These are phyloP conservation scores for Hypholoma fasciculare DNA, from an alignment of 768 basidiomycete genomes.

Conservation along the genomic window DNA sequence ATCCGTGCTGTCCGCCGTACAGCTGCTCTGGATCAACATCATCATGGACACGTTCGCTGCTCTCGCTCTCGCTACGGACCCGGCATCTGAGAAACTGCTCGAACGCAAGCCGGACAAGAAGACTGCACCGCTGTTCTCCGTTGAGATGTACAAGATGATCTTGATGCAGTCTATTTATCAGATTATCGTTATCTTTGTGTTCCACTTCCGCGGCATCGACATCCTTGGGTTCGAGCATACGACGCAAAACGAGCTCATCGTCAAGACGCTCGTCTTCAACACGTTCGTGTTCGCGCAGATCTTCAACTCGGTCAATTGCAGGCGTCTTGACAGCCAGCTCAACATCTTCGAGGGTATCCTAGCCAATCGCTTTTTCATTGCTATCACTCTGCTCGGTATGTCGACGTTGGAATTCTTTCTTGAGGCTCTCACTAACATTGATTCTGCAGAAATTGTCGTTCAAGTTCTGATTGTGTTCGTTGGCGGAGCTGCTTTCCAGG, in stretches of 20 bases:
- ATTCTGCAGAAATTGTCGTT: conserved; percentile 70
- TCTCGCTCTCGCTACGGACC: conserved; percentile 95
- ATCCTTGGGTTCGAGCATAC: conserved; percentile 64
- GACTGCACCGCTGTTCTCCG: conserved; percentile 84
- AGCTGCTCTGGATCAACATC: conserved; percentile 97
- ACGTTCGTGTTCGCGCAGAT: conserved; percentile 98
- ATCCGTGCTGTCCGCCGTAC: conserved; percentile 93
- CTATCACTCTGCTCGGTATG: conserved; percentile 82
- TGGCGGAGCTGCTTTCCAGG: conserved; percentile 90
- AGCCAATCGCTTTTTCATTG: conserved; percentile 82
- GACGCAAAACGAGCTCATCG: conserved; percentile 40
- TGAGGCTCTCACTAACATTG: conserved; percentile 4
- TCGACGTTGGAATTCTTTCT: background rate
- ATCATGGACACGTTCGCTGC: conserved; percentile 99
- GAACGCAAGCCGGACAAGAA: conserved; percentile 91
- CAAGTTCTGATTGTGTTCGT: conserved; percentile 91
- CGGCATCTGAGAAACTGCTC: conserved; percentile 77
- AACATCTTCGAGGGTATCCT: conserved; percentile 88
- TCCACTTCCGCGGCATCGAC: conserved; percentile 79
- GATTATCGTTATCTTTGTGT: conserved; percentile 76
- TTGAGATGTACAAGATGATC: conserved; percentile 98
- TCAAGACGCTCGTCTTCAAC: conserved; percentile 94
- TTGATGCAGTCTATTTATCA: conserved; percentile 88
- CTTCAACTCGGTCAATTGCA: conserved; percentile 91
- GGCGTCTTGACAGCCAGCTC: conserved; percentile 79